Evolutionary conservation across 2,329 filamentous ascomycete species (phyloP), one percentile per base, ranked within the genome.

Genomic region (Paraphoma sp.): DNA sequence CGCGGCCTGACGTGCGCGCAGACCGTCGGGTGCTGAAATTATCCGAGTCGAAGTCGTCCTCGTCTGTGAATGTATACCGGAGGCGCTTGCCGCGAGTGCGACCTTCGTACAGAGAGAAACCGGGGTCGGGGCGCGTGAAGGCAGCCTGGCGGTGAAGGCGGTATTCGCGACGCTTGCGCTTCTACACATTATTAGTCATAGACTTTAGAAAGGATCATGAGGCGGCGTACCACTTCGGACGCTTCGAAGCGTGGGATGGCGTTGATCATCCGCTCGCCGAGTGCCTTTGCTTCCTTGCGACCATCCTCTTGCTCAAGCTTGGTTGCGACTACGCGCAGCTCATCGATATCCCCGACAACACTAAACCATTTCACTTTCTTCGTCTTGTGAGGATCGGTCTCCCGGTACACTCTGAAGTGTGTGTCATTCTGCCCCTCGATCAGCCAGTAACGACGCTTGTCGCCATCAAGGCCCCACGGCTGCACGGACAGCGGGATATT

Each of bases 361-460:
- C 89, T 97, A 86, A 92, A 92, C 95, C 95, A 99, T 23, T 91
- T 92, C 59, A 89, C 89, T 45, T 90, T 86, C 70, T 86, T 86
- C 31, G 89, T 84, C 5, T 88, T 87, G n/a, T 60, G 55, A 11
- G 92, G 90, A 70, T 96, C 96, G 78, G 91, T 94, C 78, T 99
- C 95, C 51, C 95, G 86, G 76, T 99, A 99, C 44, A 99, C 86
- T 60, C 95, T 87, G 77, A 99, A 99, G 60, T 90, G 86, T 3
- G 94, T 98, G 76, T 99, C 93, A 68, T 98, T 94, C 65, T 92
- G 86, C 11, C 95, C 95, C 78, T 99, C 95, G 60, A 99, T 86
- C 46, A 99, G 82, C 81, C 90, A 99, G 78, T 98, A 99, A 57
- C 93, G 88, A 53, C 95, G 88, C 81, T 95, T 96, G 68, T 97